Percentiles rank a stretch among this genome's conserved stretches.
Conservation (phyloP, 257 asterid genomes). For the Solanum appendiculatum region DNA sequence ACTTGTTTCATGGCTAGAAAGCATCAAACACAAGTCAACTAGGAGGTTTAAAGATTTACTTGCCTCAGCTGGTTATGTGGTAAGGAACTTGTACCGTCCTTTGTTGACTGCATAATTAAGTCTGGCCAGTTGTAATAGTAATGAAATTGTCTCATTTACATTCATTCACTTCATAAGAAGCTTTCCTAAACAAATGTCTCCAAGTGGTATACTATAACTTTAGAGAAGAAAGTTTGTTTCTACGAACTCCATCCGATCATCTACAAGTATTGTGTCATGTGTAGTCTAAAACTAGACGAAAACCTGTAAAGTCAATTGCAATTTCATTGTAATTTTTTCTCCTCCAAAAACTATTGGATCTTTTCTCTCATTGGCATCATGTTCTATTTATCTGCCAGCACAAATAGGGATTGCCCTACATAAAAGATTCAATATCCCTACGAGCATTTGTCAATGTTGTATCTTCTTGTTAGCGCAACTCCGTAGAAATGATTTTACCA, state of each 20-base stretch:
- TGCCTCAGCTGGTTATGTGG: not conserved
- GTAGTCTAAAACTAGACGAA: not conserved
- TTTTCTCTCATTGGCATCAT: not conserved
- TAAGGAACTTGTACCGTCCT: not conserved
- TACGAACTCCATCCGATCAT: not conserved
- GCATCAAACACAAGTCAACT: not conserved
- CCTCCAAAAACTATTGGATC: not conserved
- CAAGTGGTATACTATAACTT: not conserved
- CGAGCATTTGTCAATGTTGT: not conserved
- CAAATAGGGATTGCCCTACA: not conserved
- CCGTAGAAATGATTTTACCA: not conserved
- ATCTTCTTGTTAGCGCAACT: not conserved
- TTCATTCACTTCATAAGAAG: not conserved
- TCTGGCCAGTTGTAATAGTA: not conserved
- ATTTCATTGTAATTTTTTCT: not conserved
- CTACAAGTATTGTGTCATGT: not conserved
- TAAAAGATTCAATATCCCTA: not conserved
- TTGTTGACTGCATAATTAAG: not conserved
- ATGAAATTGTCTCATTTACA: not conserved
- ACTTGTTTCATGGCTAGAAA: conserved; percentile 8
- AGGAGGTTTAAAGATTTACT: not conserved
- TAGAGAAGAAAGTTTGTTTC: not conserved
- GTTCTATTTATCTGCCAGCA: not conserved
- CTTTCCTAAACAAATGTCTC: not conserved
- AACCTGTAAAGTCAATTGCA: not conserved